phyloP scores from a whole-genome alignment of 805 yeast genomes.

The Dipodascus albidus region DNA sequence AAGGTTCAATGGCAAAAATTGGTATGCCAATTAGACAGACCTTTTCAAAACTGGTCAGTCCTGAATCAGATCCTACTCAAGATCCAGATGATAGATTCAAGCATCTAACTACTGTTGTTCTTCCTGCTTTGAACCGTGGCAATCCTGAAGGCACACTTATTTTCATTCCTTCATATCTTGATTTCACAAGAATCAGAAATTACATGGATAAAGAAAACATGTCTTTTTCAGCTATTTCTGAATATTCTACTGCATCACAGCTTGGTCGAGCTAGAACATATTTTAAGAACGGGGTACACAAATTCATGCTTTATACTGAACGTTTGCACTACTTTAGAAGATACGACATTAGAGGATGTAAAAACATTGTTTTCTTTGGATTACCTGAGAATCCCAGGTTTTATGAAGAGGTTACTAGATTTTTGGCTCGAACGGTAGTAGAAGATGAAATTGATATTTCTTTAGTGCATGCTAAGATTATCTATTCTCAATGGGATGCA shows the following conservation, averaged over 20 bases:
- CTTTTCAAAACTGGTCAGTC: constrained; percentile 58
- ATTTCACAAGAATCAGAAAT: constrained; percentile 68
- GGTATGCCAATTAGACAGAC: constrained; percentile 46
- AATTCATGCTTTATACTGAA: constrained; percentile 80
- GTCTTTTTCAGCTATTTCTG: constrained; percentile 64
- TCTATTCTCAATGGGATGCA: constrained; percentile 75
- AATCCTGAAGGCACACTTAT: constrained; percentile 66
- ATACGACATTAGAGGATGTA: constrained; percentile 74
- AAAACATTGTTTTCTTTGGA: constrained; percentile 69
- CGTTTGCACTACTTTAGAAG: constrained; percentile 88
- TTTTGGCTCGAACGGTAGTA: constrained; percentile 47
- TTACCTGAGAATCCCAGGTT: constrained; percentile 78
- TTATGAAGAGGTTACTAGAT: constrained; percentile 57
- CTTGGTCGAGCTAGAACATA: constrained; percentile 57
- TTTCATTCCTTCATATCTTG: constrained; percentile 78
- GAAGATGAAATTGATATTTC: constrained; percentile 43
- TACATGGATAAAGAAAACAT: constrained; percentile 50
- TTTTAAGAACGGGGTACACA: constrained; percentile 51
- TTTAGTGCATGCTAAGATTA: constrained; percentile 40
- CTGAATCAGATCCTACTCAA: constrained; percentile 32
- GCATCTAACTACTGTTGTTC: constrained; percentile 57
- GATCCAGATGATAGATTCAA: constrained; percentile 82
- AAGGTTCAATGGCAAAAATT: constrained; percentile 48
- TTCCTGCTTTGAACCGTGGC: constrained; percentile 58
- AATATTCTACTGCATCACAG: constrained; percentile 67